A percentile compares a stretch with the other conserved stretches of the same genome.
phyloP scores from a whole-genome alignment of 2,329 filamentous ascomycete species.

The Cytospora leucostoma region DNA sequence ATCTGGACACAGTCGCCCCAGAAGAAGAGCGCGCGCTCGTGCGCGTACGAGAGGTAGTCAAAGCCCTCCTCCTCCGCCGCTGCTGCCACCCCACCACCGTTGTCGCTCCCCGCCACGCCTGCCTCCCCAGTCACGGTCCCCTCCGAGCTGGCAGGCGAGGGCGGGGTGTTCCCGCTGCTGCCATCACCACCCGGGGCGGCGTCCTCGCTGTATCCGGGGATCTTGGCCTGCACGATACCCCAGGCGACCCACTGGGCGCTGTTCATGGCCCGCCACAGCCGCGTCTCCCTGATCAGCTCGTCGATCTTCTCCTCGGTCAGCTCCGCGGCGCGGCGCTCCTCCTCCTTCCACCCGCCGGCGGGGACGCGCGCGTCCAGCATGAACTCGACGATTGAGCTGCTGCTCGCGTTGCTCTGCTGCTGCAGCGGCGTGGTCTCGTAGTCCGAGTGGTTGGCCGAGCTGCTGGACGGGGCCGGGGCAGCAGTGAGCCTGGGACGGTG shows the following conservation, averaged over 20 bases:
- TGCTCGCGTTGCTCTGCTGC: slow-evolving; percentile 33
- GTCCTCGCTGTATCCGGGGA: slow-evolving; percentile 61
- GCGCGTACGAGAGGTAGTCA: slow-evolving; percentile 89
- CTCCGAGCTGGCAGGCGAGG: slow-evolving; percentile 23
- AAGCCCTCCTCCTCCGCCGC: slow-evolving; percentile 73
- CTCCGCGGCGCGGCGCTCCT: slow-evolving; percentile 64
- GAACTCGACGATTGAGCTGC: slow-evolving; percentile 66
- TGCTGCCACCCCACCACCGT: slow-evolving; percentile 35
- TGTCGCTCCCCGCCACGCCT: slow-evolving; percentile 30
- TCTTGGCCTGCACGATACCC: slow-evolving; percentile 93
- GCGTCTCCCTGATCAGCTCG: slow-evolving; percentile 74
- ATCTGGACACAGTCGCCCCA: slow-evolving; percentile 85
- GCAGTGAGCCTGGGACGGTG: slow-evolving; percentile 71
- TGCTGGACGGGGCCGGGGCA: slow-evolving; percentile 42
- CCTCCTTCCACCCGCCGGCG: slow-evolving; percentile 57
- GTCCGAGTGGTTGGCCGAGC: slow-evolving; percentile 43
- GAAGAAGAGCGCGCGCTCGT: slow-evolving; percentile 89
- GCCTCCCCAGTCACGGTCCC: slow-evolving; percentile 34
- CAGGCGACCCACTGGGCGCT: slow-evolving; percentile 91
- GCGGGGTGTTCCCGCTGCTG: slow-evolving; percentile 23
- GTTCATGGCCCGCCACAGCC: slow-evolving; percentile 84
- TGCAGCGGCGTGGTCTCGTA: slow-evolving; percentile 48
- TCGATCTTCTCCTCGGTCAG: slow-evolving; percentile 67
- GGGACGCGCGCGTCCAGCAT: slow-evolving; percentile 76
- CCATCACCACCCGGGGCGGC: slow-evolving; percentile 47